A percentile compares a stretch with the other conserved stretches of the same genome.
These are phyloP conservation scores for Canavalia ensiformis DNA, from an alignment of 306 rosid species.

Conservation along the genomic window DNA sequence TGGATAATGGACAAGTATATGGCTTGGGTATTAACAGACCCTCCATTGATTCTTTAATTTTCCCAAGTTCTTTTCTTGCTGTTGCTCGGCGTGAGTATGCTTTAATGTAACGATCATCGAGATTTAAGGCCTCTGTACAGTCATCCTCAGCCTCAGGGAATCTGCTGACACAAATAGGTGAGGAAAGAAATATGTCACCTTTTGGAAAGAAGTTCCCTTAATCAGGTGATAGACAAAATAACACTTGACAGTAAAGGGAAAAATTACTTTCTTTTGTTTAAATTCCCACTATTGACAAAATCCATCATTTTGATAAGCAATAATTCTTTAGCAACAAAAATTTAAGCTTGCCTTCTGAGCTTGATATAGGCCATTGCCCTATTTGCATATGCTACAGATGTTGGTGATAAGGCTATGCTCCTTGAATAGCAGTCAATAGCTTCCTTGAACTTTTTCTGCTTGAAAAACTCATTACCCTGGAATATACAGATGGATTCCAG, in stretches of 20 bases:
- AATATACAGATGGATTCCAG: constrained; percentile 44
- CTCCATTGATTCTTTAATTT: constrained; percentile 80
- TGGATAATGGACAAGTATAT: constrained; percentile 32
- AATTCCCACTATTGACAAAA: constrained; percentile 29
- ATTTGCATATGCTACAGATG: constrained; percentile 96
- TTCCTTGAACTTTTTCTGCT: constrained; percentile 92
- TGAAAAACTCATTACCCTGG: constrained; percentile 95
- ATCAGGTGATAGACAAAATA: constrained; percentile 6
- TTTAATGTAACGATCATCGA: constrained; percentile 94
- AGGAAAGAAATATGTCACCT: constrained; percentile 16
- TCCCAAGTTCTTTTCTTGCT: constrained; percentile 91
- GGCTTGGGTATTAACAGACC: constrained; percentile 60
- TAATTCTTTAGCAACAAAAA: constrained; percentile 31
- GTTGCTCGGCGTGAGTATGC: constrained; percentile 95
- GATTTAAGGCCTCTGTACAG: constrained; percentile 93
- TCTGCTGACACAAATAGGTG: constrained; percentile 58
- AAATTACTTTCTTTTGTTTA: constrained; percentile 8
- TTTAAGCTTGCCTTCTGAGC: constrained; percentile 70
- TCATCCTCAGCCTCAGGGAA: constrained; percentile 92
- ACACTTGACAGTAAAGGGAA: background rate
- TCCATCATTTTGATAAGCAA: background rate
- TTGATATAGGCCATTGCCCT: constrained; percentile 96
- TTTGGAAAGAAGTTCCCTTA: constrained; percentile 23
- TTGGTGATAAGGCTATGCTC: constrained; percentile 90
- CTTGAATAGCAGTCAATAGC: constrained; percentile 92